Conservation (phyloP, 2,329 filamentous ascomycete genomes). For the Sporothrix brasiliensis region DNA sequence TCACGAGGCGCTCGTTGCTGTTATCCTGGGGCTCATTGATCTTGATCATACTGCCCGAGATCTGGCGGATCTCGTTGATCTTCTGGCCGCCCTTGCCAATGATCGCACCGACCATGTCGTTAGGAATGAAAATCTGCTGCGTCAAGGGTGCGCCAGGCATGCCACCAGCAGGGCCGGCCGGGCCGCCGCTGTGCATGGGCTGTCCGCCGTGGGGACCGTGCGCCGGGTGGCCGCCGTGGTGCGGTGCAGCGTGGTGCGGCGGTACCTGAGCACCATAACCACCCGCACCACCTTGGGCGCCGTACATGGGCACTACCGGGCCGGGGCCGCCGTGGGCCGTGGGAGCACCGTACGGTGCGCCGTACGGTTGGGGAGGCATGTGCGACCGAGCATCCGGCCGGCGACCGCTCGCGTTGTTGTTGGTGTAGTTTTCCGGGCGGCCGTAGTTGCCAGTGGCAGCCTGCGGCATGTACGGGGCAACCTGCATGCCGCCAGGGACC, state of each 20-base stretch:
- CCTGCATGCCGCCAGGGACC: constrained; percentile 96
- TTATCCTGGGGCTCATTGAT: constrained; percentile 99
- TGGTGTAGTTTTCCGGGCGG: constrained; percentile 77
- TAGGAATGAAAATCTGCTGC: constrained; percentile 98
- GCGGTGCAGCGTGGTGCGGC: constrained; percentile 65
- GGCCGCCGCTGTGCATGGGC: constrained; percentile 59
- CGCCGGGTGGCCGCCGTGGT: constrained; percentile 58
- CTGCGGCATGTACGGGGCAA: constrained; percentile 96
- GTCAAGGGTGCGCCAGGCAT: constrained; percentile 78
- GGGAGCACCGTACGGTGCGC: constrained; percentile 72
- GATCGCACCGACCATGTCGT: constrained; percentile 99
- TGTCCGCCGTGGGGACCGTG: constrained; percentile 72
- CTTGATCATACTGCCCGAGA: constrained; percentile 98
- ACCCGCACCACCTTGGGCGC: constrained; percentile 66
- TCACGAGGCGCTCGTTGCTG: constrained; percentile 96
- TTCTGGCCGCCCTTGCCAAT: constrained; percentile 98
- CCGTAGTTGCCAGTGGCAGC: constrained; percentile 91
- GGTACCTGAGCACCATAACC: constrained; percentile 78
- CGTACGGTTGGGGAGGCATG: constrained; percentile 73
- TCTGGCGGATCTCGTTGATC: constrained; percentile 98
- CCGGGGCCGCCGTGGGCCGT: constrained; percentile 68
- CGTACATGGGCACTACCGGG: constrained; percentile 69
- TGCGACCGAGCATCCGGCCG: constrained; percentile 73
- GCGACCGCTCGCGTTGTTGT: constrained; percentile 52
- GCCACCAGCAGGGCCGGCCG: constrained; percentile 65